Conservation (phyloP, 345 rosid genomes). For the Raphanus raphanistrum region DNA sequence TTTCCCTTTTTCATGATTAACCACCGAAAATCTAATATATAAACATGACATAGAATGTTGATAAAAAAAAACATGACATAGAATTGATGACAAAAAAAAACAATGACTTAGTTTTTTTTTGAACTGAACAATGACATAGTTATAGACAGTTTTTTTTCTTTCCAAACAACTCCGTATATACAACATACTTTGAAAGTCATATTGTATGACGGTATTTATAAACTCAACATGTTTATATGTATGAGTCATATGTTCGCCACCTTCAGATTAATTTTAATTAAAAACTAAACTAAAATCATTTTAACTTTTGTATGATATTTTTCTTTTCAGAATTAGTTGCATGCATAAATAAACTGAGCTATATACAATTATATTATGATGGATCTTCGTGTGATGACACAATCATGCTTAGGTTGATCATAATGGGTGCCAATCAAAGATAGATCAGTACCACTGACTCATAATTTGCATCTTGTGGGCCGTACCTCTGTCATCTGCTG, state of each 20-base stretch:
- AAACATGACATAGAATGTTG: too few species aligned
- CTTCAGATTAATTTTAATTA: neutral
- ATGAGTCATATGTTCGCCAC: neutral
- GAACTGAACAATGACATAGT: neutral
- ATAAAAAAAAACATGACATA: too few species aligned
- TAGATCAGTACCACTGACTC: conserved; percentile 31
- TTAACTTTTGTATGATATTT: neutral
- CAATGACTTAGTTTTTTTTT: neutral
- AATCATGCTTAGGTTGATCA: conserved; percentile 30
- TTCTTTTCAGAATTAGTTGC: conserved; percentile 2
- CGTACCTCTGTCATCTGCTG: conserved; percentile 6
- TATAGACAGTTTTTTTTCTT: neutral
- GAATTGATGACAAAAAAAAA: too few species aligned
- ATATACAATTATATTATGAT: neutral
- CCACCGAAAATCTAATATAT: neutral
- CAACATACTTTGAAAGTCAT: neutral
- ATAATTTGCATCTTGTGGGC: conserved; percentile 17
- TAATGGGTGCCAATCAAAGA: conserved; percentile 31
- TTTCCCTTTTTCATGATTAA: neutral
- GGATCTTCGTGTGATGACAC: conserved; percentile 29
- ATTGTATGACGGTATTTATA: neutral
- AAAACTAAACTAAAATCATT: neutral
- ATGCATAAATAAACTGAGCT: neutral
- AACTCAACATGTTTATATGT: neutral
- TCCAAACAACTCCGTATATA: neutral